Evolutionary conservation across 768 basidiomycete species (phyloP), one percentile per base, ranked within the genome.

Genomic region (Psilocybe cubensis): DNA sequence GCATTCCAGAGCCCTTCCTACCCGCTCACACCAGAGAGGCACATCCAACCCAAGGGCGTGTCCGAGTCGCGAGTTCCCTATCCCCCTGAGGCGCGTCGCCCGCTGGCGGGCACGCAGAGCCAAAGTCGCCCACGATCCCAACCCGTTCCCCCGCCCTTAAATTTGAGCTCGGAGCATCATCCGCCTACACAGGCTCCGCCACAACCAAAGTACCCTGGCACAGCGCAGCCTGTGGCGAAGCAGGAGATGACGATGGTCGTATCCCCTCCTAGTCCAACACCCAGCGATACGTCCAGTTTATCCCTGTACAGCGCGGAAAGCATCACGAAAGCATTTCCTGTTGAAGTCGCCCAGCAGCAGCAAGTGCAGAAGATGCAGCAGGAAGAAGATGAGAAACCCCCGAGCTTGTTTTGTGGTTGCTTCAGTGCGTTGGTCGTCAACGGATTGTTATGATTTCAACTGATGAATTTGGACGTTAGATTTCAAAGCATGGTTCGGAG

Each of bases 221-320:
- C 57, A 8, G 42, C 61, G 7, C 61, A 62, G 48, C 56, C 57
- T 21, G 47, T 27, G 10, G 54, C 57, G 23, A 57, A n/a, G 46
- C 55, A 57, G 25, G 59, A 59, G 7, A 61, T 63, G 59, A 24
- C 52, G 17, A 48, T 50, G 38, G 53, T 43, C 10, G 54, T 57
- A 11, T 54, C 55, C 6, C 56, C 63, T 5, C 52, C 61, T 2
- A 65, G 64, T 52, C 64, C 64, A 11, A 65, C 64, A 33, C 61
- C 61, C 3, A 65, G 64, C 57, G 57, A 59, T 33, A 61, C 64
- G 8, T 63, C 61, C 7, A 65, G 64, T 31, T 24, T 65, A 52
- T 63, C 61, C 51, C 43, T 65, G 31, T 65, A 65, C 54, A 65
- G 64, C 48, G 59, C 61, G 11, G 64, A 65, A 7, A 65, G 64